Evolutionary conservation across 2,329 filamentous ascomycete genomes (phyloP), one percentile per base, ranked within the genome.

Genomic region (Biscogniauxia sp.): DNA sequence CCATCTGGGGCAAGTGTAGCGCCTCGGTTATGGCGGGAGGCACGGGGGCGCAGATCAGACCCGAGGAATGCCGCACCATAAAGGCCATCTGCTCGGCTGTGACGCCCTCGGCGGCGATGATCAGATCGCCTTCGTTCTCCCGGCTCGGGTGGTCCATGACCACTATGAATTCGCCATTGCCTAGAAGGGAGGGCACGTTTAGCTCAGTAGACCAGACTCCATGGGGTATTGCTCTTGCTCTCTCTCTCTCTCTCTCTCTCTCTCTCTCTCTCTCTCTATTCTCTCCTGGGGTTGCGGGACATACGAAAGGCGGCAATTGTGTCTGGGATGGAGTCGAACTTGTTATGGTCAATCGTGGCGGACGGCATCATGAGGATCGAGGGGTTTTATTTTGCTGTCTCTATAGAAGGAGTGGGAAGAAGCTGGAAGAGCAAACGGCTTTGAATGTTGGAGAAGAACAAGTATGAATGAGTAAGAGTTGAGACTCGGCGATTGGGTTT

Each of bases 51-150:
- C 95, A 98, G 79, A 99, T 89, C 73, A 94, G 87, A 73, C 95
- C 95, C 3, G 92, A 92, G 49, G 91, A 90, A 81, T 97, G 87
- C 71, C 93, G 92, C 76, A 99, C 86, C 84, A 99, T 89, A 82
- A 97, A 99, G 70, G 93, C 92, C 88, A 96, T 96, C 79, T 98
- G 94, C 66, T 91, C 85, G 23, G 93, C 84, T 8, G 94, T 97
- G 66, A 97, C 80, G 71, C 90, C 84, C 68, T 92, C 82, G 64
- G 93, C 94, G 67, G 95, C 92, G 73, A 98, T 96, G 77, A 98
- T 97, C 54, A 99, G 86, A 79, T 99, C 95, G 76, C 93, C 95
- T 84, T 99, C 95, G 77, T 99, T 99, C 78, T 99, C 95, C 76
- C 95, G 93, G 64, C 88, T 86, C 66, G 92, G 88, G 68, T 92